Base-by-base conservation (phyloP, 768 basidiomycete genomes). In the Lactarius akahatsu region DNA sequence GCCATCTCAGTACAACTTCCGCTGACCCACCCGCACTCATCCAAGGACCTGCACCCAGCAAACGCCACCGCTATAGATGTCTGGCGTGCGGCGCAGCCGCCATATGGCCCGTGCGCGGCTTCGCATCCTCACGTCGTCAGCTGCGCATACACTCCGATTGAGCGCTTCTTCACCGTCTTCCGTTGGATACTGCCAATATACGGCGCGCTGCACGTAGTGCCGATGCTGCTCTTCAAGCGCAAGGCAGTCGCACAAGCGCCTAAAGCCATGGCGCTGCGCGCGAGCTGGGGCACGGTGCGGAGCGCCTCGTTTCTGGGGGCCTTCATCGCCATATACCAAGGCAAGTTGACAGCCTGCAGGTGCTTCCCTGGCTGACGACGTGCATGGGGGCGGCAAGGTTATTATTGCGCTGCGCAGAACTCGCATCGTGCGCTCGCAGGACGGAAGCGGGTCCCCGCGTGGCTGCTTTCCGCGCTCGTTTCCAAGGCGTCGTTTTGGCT, bases 151-250 rank as follows among this genome's bases (percentile, higher is more conserved):
- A 85, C 86, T 1, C 85, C 84, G 10, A 67, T 90, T 20, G 83
- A 85, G 38, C 87, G 94, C 20, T 92, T 94, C 78, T 82, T 88
- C 71, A 79, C 83, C 23, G 94, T 97, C 5, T 91, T 89, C 76
- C 85, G 83, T 76, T 96, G 85, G 90, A 94, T 91, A 78, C 73
- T 90, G 52, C 90, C 87, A 2, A 86, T 89, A 54, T 98, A 98
- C 71, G 89, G 92, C 18, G 94, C 93, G 0, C 77, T 98, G 43
- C 96, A 98, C 74, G 83, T 96, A 67, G 85, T 97, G 43, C 96
- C 96, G 1, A 83, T 89, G 62, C 78, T 98, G 15, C 79, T 97
- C 4, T 93, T 98, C 76, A 91, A 92, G 71, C 80, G 89, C 50
- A 81, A 82, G 34, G 77, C 79, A 0, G 90, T 96, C 74, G 72